Conservation (phyloP, 495 filamentous ascomycete genomes). For the Penicillium psychrofluorescens region DNA sequence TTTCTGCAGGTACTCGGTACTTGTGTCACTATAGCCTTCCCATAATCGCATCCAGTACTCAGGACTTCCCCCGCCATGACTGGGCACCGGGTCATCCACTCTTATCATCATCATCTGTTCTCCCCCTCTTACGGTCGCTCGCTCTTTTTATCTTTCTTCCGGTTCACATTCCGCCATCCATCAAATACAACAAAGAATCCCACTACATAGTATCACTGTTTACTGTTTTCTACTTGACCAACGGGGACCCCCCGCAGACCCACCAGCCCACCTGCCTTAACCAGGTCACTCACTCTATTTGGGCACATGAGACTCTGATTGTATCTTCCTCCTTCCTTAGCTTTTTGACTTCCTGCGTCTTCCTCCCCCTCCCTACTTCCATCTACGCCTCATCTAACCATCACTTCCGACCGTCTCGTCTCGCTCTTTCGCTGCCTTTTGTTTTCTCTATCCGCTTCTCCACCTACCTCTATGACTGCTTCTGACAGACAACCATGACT, state of each 20-base stretch:
- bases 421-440: neutral
- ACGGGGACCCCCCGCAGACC: slow-evolving; percentile 6
- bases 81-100: slow-evolving; percentile 4
- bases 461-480: slow-evolving; percentile 12
- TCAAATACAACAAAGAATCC: too few relatives aligned
- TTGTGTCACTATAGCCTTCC: too few relatives aligned
- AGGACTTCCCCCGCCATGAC: slow-evolving; percentile 5
- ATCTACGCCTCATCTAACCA: slow-evolving; percentile 5
- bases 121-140: too few relatives aligned
- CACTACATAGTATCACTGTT: too few relatives aligned
- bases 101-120: neutral
- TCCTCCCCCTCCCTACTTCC: neutral
- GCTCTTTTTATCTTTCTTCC: too few relatives aligned
- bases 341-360: neutral
- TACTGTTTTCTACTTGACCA: too few relatives aligned
- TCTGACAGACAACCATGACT: slow-evolving; percentile 28
- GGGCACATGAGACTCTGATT: slow-evolving; percentile 4
- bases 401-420: neutral
- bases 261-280: slow-evolving; percentile 6
- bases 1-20: too few relatives aligned
- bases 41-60: neutral
- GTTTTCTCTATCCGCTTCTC: neutral
- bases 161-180: too few relatives aligned
- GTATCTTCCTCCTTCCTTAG: slow-evolving; percentile 1
- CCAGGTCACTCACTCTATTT: neutral